A percentile compares a stretch with the other conserved stretches of the same genome.
Evolutionary conservation across 768 basidiomycete species (phyloP).

Genomic region (Hemileccinum rubropunctum): DNA sequence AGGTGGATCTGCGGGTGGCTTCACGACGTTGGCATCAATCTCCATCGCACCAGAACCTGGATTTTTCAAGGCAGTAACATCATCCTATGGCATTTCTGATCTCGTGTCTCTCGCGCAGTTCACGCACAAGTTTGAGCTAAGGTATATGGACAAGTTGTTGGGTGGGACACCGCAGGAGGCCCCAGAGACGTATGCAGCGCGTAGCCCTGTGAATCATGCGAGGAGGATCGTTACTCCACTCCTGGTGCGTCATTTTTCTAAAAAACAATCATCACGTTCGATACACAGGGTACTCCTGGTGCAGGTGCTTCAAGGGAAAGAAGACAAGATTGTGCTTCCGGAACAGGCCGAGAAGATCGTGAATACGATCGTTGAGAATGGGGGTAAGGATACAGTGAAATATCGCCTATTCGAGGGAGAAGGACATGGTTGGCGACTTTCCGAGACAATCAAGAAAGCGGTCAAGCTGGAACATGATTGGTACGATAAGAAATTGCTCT

Average conservation of each 20-base stretch:
- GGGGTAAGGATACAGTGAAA: conserved; percentile 30
- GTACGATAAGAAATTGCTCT: conserved; percentile 32
- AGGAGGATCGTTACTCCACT: no score
- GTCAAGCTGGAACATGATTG: conserved; percentile 35
- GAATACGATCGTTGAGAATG: conserved; percentile 7
- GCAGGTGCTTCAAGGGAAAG: conserved; percentile 67
- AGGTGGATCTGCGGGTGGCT: conserved; percentile 74
- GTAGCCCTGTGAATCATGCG: conserved; percentile 64
- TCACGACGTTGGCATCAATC: conserved; percentile 54
- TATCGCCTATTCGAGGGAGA: conserved; percentile 46
- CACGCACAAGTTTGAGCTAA: conserved; percentile 78
- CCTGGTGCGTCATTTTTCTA: conserved; percentile 40
- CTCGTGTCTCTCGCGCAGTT: conserved; percentile 52
- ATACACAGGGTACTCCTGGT: conserved; percentile 4
- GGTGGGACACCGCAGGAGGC: conserved; percentile 53
- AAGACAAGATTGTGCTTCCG: conserved; percentile 64
- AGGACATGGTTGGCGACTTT: conserved; percentile 40
- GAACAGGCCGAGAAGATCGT: no score
- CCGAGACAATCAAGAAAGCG: conserved; percentile 35
- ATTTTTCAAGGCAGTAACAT: conserved; percentile 59
- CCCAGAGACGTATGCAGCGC: conserved; percentile 55
- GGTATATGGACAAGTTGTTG: conserved; percentile 60
- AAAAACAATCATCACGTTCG: neutral
- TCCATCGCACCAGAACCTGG: conserved; percentile 39
- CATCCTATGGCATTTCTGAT: conserved; percentile 69